Conservation (phyloP, 768 basidiomycete genomes). For the Crassisporium funariophilum region DNA sequence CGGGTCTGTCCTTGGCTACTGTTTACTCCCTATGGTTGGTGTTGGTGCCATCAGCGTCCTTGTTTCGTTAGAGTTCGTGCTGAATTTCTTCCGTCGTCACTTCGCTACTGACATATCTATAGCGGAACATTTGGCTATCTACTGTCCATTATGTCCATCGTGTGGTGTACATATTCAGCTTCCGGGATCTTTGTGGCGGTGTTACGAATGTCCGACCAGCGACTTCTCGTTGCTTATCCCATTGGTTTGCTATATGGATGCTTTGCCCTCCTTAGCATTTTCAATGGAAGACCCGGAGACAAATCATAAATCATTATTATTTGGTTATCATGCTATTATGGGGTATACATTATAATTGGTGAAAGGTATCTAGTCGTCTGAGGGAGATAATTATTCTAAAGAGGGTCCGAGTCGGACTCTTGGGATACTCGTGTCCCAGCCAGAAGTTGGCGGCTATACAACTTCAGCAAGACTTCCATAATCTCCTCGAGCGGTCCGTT, state of each 20-base stretch:
- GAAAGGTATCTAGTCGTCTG: slow-evolving; percentile 3
- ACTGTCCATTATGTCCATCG: slow-evolving; percentile 76
- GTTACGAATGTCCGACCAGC: slow-evolving; percentile 92
- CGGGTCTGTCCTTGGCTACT: slow-evolving; percentile 95
- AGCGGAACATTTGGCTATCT: slow-evolving; percentile 88
- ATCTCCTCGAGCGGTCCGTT: slow-evolving; percentile 83
- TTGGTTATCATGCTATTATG: slow-evolving; percentile 1
- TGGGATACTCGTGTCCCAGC: slow-evolving; percentile 27
- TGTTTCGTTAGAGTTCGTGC: slow-evolving; percentile 82
- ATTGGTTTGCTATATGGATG: slow-evolving; percentile 93
- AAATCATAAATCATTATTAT: slow-evolving; percentile 20
- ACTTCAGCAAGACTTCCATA: slow-evolving; percentile 73
- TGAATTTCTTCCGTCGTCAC: slow-evolving; percentile 6
- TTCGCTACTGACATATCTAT: slow-evolving; percentile 13
- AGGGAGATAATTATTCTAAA: background rate
- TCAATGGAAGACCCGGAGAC: slow-evolving; percentile 52
- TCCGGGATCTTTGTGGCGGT: slow-evolving; percentile 96
- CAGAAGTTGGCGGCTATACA: slow-evolving; percentile 76
- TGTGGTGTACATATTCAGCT: slow-evolving; percentile 97
- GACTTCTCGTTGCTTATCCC: slow-evolving; percentile 95
- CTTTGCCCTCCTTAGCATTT: slow-evolving; percentile 91
- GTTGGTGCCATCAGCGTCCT: slow-evolving; percentile 88
- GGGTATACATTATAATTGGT: slow-evolving; percentile 8
- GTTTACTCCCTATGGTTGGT: slow-evolving; percentile 94
- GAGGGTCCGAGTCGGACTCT: slow-evolving; percentile 3